phyloP scores from a whole-genome alignment of 495 filamentous ascomycete species.

The Zalerion maritima region DNA sequence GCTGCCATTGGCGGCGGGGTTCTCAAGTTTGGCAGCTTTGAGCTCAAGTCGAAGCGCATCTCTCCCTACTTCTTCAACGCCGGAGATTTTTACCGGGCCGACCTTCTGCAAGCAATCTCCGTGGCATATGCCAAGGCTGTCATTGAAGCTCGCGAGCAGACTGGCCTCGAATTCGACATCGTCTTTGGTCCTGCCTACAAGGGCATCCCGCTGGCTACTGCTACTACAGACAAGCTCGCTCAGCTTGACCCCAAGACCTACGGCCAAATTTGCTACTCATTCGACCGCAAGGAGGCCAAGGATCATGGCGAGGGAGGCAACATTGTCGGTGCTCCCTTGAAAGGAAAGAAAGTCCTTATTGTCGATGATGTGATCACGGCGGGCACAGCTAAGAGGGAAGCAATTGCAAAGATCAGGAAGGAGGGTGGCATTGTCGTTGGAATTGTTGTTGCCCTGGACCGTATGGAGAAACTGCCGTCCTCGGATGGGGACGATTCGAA shows the following conservation, averaged over 20 bases:
- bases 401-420: constrained; percentile 64
- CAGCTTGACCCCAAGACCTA: constrained; percentile 42
- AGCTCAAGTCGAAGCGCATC: constrained; percentile 78
- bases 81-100: constrained; percentile 64
- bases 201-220: constrained; percentile 74
- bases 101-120: constrained; percentile 57
- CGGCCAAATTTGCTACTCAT: constrained; percentile 56
- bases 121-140: constrained; percentile 71
- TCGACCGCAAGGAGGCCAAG: constrained; percentile 93
- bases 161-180: constrained; percentile 45
- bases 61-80: constrained; percentile 99
- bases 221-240: constrained; percentile 53
- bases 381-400: constrained; percentile 83
- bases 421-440: constrained; percentile 73
- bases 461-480: constrained; percentile 61
- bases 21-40: constrained; percentile 79
- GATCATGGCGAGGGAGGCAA: constrained; percentile 85
- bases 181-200: constrained; percentile 89
- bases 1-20: constrained; percentile 57
- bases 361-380: constrained; percentile 95
- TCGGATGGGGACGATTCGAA: constrained; percentile 36
- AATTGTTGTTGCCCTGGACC: constrained; percentile 76
- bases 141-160: constrained; percentile 19
- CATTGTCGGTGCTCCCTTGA: constrained; percentile 74
- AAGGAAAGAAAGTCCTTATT: constrained; percentile 72